Evolutionary conservation across 768 basidiomycete genomes (phyloP), one percentile per base, ranked within the genome.

Genomic region (Trametes cubensis): DNA sequence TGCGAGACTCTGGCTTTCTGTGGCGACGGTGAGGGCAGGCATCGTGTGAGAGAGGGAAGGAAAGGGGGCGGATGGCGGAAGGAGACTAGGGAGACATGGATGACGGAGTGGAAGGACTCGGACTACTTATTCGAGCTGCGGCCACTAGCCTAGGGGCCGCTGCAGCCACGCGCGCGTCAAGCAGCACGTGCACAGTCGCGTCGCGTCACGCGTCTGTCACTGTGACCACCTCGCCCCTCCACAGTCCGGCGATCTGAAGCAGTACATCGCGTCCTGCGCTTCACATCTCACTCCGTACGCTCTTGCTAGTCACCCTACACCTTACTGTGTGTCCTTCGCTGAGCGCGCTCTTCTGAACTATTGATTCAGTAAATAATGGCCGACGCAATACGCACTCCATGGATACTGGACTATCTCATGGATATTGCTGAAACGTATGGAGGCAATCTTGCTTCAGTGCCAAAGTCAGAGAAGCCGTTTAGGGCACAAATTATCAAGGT

Each of bases 401-500:
- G 89, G 89, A 80, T 91, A 10, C 72, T 73, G 26, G 69, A 77
- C 23, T 84, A 88, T 65, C 69, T 90, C 46, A 67, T 82, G 25
- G 67, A 70, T 8, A 67, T 82, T 14, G 85, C 83, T 0, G 82
- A 86, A 67, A 75, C 74, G 1, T 73, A 83, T 61, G 88, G 88
- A 7, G 80, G 75, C 7, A 74, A 82, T 40, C 54, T 84, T 15
- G 63, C 71, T 10, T 70, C 64, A 0, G 71, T 78, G 15, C 79
- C 80, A 1, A 47, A 58, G 0, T 68, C 70, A 30, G 18, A 57
- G 14, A 80, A 77, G 62, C 78, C 74, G 48, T 83, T 77, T 67
- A 87, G 79, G 64, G 84, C 83, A 0, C 89, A 90, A 61, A 74
- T 90, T 23, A 75, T 79, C 47, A 81, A 88, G 73, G 89, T 84